phyloP scores from a whole-genome alignment of 345 rosid genomes.

The Sonneratia alba region DNA sequence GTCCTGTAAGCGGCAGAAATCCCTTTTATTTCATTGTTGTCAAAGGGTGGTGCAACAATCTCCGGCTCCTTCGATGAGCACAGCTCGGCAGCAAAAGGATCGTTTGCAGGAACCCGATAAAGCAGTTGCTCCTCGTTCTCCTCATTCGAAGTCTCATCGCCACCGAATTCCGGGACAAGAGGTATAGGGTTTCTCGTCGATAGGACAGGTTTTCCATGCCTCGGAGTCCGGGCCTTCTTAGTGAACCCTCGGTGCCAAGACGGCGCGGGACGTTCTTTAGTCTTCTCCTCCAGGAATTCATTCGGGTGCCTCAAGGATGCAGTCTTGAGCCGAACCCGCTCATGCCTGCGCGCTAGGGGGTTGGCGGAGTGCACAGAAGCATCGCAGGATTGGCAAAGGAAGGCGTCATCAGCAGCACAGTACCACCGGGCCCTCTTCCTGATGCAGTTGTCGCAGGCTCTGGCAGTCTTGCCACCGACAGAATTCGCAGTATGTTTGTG shows the following conservation, averaged over 20 bases:
- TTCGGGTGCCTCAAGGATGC: slow-evolving; percentile 22
- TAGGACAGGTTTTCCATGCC: slow-evolving; percentile 28
- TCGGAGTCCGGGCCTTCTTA: slow-evolving; percentile 78
- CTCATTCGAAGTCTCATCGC: slow-evolving; percentile 44
- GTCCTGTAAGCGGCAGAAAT: not conserved
- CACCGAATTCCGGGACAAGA: slow-evolving; percentile 66
- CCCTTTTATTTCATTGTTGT: not conserved
- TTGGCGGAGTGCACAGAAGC: slow-evolving; percentile 80
- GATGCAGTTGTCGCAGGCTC: slow-evolving; percentile 83
- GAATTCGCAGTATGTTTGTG: slow-evolving; percentile 49
- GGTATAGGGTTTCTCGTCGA: slow-evolving; percentile 18
- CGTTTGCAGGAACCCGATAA: slow-evolving; percentile 75
- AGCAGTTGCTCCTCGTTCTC: slow-evolving; percentile 70
- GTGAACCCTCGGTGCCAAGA: slow-evolving; percentile 82
- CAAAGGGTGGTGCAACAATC: slow-evolving; percentile 7
- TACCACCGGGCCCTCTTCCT: slow-evolving; percentile 80
- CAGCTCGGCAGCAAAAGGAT: slow-evolving; percentile 47
- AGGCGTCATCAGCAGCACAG: slow-evolving; percentile 95
- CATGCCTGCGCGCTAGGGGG: slow-evolving; percentile 71
- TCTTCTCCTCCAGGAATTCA: not conserved
- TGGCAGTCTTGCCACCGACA: slow-evolving; percentile 68
- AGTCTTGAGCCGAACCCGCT: slow-evolving; percentile 68
- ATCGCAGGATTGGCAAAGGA: slow-evolving; percentile 87
- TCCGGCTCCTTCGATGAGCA: slow-evolving; percentile 27
- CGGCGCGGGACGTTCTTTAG: slow-evolving; percentile 15